Evolutionary conservation across 495 filamentous ascomycete species (phyloP).

Genomic region (Aspergillus haitiensis): DNA sequence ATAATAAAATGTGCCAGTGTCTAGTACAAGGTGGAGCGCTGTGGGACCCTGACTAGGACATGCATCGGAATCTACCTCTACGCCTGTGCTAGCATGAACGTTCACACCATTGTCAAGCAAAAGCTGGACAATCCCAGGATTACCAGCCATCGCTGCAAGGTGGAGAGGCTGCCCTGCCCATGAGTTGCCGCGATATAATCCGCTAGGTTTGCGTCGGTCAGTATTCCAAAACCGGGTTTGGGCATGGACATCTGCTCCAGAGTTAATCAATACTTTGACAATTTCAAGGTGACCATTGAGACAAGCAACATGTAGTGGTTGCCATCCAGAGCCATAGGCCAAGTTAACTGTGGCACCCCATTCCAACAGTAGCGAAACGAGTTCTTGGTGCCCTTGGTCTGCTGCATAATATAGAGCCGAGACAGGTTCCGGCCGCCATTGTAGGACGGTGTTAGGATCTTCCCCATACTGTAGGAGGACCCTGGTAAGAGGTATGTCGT

Average conservation of each 20-base stretch:
- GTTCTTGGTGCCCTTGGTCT: not conserved
- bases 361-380: conserved; percentile 1
- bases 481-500: not conserved
- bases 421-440: not conserved
- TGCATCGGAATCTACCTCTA: not conserved
- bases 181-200: conserved; percentile 1
- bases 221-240: conserved; percentile 4
- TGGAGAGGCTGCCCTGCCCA: conserved; percentile 12
- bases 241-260: conserved; percentile 8
- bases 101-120: not conserved
- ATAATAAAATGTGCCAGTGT: not conserved
- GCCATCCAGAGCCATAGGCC: conserved; percentile 10
- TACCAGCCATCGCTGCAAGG: conserved; percentile 10
- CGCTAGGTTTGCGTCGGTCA: conserved; percentile 1
- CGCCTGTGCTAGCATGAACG: not conserved
- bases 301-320: conserved; percentile 7
- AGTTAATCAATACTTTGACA: conserved; percentile 6
- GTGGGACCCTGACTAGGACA: not conserved
- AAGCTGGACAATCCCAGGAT: not conserved
- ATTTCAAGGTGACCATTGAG: conserved; percentile 3
- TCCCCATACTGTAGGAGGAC: conserved; percentile 1
- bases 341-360: conserved; percentile 9
- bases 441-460: not conserved
- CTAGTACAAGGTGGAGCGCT: not conserved
- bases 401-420: not conserved